These are phyloP conservation scores for Myochromella boudieri DNA, from an alignment of 768 basidiomycete species.

Conservation along the genomic window DNA sequence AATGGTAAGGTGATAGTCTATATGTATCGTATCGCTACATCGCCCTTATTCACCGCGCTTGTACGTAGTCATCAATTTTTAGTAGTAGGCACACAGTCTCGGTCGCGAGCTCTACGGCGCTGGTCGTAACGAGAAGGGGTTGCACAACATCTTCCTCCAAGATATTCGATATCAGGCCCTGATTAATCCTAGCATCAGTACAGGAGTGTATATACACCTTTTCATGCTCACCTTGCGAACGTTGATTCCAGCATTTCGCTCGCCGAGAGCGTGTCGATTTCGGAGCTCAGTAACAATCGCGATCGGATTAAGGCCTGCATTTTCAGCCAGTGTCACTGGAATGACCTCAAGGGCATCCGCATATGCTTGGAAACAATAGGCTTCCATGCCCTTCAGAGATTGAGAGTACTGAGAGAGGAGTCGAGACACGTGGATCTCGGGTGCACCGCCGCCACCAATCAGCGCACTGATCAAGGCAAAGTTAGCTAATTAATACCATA, in stretches of 20 bases:
- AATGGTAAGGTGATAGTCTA: no score
- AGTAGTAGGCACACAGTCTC: slow-evolving; percentile 96
- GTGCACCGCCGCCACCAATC: slow-evolving; percentile 95
- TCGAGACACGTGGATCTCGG: slow-evolving; percentile 96
- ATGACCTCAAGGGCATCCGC: slow-evolving; percentile 98
- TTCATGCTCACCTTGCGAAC: slow-evolving; percentile 97
- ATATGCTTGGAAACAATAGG: slow-evolving; percentile 98
- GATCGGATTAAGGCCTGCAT: slow-evolving; percentile 97
- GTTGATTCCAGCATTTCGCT: slow-evolving; percentile 95
- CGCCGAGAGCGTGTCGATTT: slow-evolving; percentile 95
- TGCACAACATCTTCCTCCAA: slow-evolving; percentile 97
- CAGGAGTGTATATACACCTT: slow-evolving; percentile 21
- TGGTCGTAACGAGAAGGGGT: slow-evolving; percentile 91
- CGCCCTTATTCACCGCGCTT: slow-evolving; percentile 49
- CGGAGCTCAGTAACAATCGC: slow-evolving; percentile 97
- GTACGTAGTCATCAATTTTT: slow-evolving; percentile 95
- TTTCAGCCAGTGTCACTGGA: slow-evolving; percentile 96
- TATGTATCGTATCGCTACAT: no score
- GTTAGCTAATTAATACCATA: slow-evolving; percentile 20
- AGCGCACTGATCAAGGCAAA: slow-evolving; percentile 56
- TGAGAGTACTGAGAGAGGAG: slow-evolving; percentile 88
- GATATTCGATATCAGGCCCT: slow-evolving; percentile 98
- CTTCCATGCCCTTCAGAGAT: slow-evolving; percentile 95
- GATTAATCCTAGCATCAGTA: neutral
- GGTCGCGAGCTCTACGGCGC: slow-evolving; percentile 91